Conservation (phyloP, 2,329 filamentous ascomycete genomes). For the Aureobasidium sp. region DNA sequence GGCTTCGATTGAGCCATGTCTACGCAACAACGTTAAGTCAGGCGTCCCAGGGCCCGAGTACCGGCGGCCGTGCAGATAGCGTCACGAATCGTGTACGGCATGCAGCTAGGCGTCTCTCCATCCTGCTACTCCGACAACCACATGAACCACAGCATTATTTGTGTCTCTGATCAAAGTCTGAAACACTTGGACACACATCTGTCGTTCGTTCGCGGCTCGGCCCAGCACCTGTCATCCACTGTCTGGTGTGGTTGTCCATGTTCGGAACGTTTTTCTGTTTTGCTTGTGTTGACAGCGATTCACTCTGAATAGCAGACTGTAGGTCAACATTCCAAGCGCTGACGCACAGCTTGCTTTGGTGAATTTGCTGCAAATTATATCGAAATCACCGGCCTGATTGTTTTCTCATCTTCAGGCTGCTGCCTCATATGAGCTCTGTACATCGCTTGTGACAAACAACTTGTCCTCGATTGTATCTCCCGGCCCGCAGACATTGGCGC, state of each 20-base stretch:
- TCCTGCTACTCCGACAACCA: background rate
- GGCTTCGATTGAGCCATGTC: background rate
- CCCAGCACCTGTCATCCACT: slow-evolving; percentile 1
- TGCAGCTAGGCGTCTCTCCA: slow-evolving; percentile 1
- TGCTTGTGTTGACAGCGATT: background rate
- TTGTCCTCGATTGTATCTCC: background rate
- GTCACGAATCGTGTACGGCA: background rate
- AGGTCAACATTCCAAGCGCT: background rate
- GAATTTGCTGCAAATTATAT: background rate
- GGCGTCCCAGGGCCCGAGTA: background rate
- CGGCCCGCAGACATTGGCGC: background rate
- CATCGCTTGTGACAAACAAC: background rate
- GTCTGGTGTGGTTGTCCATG: background rate
- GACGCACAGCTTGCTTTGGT: background rate
- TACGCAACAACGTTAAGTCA: background rate
- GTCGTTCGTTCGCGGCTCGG: slow-evolving; percentile 4
- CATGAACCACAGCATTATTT: background rate
- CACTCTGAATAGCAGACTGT: background rate
- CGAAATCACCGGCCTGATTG: background rate
- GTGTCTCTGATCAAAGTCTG: background rate
- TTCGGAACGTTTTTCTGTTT: background rate
- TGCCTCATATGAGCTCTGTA: background rate
- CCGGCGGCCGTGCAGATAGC: background rate
- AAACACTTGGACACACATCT: background rate
- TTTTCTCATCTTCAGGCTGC: background rate